Percentiles rank a stretch among this genome's conserved stretches.
phyloP scores from a whole-genome alignment of 768 basidiomycete genomes.

The Tricholoma bakamatsutake region DNA sequence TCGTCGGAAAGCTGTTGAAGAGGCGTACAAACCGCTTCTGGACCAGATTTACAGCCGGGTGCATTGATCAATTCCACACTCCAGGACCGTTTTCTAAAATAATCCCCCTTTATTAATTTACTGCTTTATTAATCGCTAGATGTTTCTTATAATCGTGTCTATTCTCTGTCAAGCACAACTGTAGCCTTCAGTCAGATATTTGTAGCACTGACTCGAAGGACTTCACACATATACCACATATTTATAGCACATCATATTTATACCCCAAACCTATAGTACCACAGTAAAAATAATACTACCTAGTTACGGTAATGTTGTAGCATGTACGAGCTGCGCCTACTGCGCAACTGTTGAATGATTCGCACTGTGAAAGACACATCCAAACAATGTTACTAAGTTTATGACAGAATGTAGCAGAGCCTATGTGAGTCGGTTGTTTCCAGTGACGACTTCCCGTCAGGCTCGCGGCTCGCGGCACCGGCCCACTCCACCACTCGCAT shows the following conservation, averaged over 20 bases:
- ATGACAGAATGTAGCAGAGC: too few relatives aligned
- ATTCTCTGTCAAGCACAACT: background rate
- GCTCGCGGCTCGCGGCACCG: too few relatives aligned
- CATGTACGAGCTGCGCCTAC: too few relatives aligned
- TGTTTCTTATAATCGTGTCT: background rate
- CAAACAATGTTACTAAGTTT: too few relatives aligned
- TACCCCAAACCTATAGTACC: background rate
- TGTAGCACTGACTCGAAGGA: background rate
- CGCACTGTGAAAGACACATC: too few relatives aligned
- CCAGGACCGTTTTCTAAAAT: background rate
- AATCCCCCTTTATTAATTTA: background rate
- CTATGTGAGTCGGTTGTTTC: too few relatives aligned
- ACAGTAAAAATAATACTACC: background rate
- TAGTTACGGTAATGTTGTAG: too few relatives aligned
- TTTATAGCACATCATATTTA: background rate
- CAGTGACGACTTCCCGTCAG: too few relatives aligned
- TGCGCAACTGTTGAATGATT: too few relatives aligned
- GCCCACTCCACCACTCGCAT: too few relatives aligned
- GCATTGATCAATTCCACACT: slow-evolving; percentile 1
- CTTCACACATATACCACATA: background rate
- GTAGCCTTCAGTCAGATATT: too few relatives aligned
- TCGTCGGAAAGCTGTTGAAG: slow-evolving; percentile 71
- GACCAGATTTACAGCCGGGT: slow-evolving; percentile 46
- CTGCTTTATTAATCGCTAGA: slow-evolving; percentile 2
- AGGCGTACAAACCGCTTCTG: slow-evolving; percentile 48